Conservation (phyloP, 331 rosid genomes). For the Quercus lobata region DNA sequence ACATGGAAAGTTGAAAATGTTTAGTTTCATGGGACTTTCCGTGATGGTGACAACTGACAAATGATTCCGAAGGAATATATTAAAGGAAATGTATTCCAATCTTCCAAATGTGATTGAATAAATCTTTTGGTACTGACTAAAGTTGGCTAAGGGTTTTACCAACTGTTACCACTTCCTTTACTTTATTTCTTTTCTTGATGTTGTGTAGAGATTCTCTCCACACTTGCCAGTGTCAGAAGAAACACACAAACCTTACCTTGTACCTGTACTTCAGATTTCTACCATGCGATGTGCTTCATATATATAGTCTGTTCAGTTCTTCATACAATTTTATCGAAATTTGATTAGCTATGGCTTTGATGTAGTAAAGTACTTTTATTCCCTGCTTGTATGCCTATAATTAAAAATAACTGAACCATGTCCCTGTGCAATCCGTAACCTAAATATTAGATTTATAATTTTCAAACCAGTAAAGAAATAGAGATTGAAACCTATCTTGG, state of each 20-base stretch:
- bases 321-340: not conserved
- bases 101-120: constrained; percentile 27
- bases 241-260: constrained; percentile 14
- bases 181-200: constrained; percentile 18
- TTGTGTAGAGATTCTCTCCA: constrained; percentile 27
- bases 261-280: not conserved
- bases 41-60: constrained; percentile 26
- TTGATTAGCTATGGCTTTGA: not conserved
- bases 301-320: too few species aligned
- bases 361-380: not conserved
- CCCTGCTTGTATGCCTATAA: not conserved
- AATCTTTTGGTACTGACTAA: constrained; percentile 26
- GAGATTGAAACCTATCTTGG: too few species aligned
- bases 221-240: constrained; percentile 28
- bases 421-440: too few species aligned
- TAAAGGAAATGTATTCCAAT: constrained; percentile 47
- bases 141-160: constrained; percentile 5
- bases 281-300: not conserved
- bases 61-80: constrained; percentile 50
- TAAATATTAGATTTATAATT: too few species aligned
- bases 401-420: too few species aligned
- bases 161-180: not conserved
- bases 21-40: constrained; percentile 37
- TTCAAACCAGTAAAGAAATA: too few species aligned
- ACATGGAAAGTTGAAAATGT: constrained; percentile 41